A percentile compares a stretch with the other conserved stretches of the same genome.
phyloP scores from a whole-genome alignment of 2,329 filamentous ascomycete genomes.

The Pseudogymnoascus sp. region DNA sequence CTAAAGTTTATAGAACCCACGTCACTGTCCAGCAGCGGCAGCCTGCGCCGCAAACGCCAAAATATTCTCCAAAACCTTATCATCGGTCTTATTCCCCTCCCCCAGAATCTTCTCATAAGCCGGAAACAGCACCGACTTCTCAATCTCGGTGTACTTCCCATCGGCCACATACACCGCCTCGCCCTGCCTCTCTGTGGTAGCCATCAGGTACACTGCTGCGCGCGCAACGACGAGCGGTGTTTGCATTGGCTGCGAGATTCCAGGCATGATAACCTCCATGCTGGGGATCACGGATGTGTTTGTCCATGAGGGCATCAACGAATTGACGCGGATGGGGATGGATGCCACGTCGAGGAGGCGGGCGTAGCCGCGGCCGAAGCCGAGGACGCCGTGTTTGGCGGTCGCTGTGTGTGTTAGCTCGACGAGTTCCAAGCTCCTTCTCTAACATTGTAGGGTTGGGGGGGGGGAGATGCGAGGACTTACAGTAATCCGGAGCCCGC shows the following conservation, averaged over 20 bases:
- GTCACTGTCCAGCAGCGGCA: neutral
- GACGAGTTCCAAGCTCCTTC: neutral
- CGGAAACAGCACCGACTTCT: constrained; percentile 37
- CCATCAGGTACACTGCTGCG: constrained; percentile 43
- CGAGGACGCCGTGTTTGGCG: constrained; percentile 49
- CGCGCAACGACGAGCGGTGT: constrained; percentile 40
- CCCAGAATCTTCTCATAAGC: constrained; percentile 29
- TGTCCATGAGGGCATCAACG: constrained; percentile 49
- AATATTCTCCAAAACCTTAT: constrained; percentile 29
- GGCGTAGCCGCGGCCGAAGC: constrained; percentile 43
- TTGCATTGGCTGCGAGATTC: constrained; percentile 37
- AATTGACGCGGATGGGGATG: constrained; percentile 48
- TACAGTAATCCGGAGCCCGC: constrained; percentile 44
- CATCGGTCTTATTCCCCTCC: constrained; percentile 29
- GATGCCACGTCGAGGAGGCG: constrained; percentile 30
- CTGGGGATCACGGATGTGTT: constrained; percentile 40
- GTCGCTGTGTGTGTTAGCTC: constrained; percentile 30
- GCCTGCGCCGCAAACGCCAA: constrained; percentile 4
- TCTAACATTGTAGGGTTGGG: neutral
- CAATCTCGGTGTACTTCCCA: constrained; percentile 46
- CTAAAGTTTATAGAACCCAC: neutral
- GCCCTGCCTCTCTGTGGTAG: constrained; percentile 40
- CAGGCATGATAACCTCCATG: constrained; percentile 31
- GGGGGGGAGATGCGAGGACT: constrained; percentile 14
- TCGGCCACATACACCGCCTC: constrained; percentile 45